Evolutionary conservation across 805 yeast species (phyloP).

Genomic region (Kodamaea laetipori): DNA sequence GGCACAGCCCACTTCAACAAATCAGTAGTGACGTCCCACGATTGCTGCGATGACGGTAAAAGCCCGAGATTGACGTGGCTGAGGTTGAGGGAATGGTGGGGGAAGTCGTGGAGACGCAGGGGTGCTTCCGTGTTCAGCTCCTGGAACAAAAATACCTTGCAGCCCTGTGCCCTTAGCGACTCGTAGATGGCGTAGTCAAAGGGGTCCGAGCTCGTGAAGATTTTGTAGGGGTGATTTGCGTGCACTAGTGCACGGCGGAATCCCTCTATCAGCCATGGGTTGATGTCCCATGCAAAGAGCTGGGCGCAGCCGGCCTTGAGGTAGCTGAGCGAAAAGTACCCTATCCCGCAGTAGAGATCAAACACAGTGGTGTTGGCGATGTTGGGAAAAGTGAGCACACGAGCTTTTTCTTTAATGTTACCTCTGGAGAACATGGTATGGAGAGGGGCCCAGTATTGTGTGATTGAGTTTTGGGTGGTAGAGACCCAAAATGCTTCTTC

Average conservation of each 20-base stretch:
- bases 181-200: constrained; percentile 28
- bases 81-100: constrained; percentile 25
- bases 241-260: constrained; percentile 53
- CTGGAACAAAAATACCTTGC: constrained; percentile 52
- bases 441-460: constrained; percentile 81
- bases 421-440: constrained; percentile 90
- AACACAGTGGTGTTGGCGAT: constrained; percentile 49
- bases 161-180: constrained; percentile 18
- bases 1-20: constrained; percentile 16
- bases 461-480: constrained; percentile 69
- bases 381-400: constrained; percentile 52
- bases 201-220: constrained; percentile 30
- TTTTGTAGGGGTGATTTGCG: constrained; percentile 44
- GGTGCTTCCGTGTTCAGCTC: constrained; percentile 62
- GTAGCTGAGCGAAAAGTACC: constrained; percentile 77
- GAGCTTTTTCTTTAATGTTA: constrained; percentile 74
- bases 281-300: constrained; percentile 78
- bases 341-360: constrained; percentile 83
- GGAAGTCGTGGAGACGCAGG: constrained; percentile 35
- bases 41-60: constrained; percentile 65
- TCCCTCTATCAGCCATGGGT: constrained; percentile 83
- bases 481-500: constrained; percentile 69
- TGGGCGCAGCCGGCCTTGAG: constrained; percentile 52
- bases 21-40: constrained; percentile 55
- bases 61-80: constrained; percentile 77